Base-by-base conservation (phyloP, 2,329 filamentous ascomycete genomes). In the Calonectria hongkongensis region DNA sequence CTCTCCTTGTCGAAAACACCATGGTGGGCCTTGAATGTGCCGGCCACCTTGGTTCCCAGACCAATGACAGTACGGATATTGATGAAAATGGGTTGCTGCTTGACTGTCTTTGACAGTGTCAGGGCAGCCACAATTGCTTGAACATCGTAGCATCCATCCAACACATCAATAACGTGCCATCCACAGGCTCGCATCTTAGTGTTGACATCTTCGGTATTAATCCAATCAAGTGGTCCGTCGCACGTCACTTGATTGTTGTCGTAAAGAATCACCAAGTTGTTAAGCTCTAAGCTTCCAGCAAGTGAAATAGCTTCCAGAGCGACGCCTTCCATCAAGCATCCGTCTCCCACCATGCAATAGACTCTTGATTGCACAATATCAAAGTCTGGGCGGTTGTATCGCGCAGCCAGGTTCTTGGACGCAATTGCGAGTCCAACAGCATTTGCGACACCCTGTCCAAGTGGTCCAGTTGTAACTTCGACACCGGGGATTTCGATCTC, bases 201-300 rank as follows among this genome's bases (percentile, higher is more conserved):
- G 70, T 90, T 89, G 60, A 89, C 81, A 70, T 91, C 88, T 75
- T 91, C 89, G 1, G 84, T 88, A 72, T 88, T 89, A 2, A 86
- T 81, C 86, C 50, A 89, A 65, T 89, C 87, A 0, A 90, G 86
- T 0, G 85, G 85, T 1, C 89, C 89, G 68, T 91, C 89, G 69
- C 89, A 91, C 6, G 88, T 90, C 41, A 91, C 84, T 71, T 89
- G 86, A 78, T 91, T 91, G 78, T 91, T 91, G 76, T 91, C 89
- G 72, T 90, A 91, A 25, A 90, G 87, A 16, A 91, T 78, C 0
- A 85, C 86, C 18, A 91, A 79, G 78, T 91, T 90, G 76, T 89
- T 86, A 3, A 91, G 81, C 62, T 83, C 84, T 73, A 86, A 82
- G 76, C 89, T 88, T 0, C 89, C 88, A 16, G 88, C 89, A 16